These are phyloP conservation scores for Paramecium bursaria DNA, from an alignment of 73 alveolate genomes.

Conservation along the genomic window DNA sequence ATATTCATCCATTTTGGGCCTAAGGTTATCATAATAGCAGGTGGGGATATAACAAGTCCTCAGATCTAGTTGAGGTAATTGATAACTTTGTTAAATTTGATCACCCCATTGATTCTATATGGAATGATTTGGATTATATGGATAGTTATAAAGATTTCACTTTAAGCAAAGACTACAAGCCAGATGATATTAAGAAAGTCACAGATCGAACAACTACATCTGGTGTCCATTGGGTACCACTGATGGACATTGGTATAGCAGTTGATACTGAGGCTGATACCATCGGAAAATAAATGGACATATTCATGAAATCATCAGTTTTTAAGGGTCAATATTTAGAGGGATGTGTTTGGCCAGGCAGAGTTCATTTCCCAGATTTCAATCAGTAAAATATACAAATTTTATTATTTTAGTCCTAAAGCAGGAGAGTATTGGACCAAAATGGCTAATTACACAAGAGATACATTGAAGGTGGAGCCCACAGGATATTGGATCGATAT, in stretches of 20 bases:
- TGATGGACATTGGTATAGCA: constrained; percentile 83
- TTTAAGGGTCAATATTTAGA: constrained; percentile 67
- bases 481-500: constrained; percentile 87
- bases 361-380: constrained; percentile 81
- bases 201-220: constrained; percentile 54
- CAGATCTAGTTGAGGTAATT: constrained; percentile 77
- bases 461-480: constrained; percentile 69
- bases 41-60: constrained; percentile 87
- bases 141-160: constrained; percentile 74
- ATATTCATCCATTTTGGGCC: constrained; percentile 86
- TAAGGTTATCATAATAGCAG: constrained; percentile 90
- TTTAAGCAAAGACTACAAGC: constrained; percentile 33
- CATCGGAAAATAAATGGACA: constrained; percentile 73
- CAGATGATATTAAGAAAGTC: constrained; percentile 63
- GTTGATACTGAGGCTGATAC: constrained; percentile 48
- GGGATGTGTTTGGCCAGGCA: constrained; percentile 88
- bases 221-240: constrained; percentile 81
- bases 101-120: constrained; percentile 80
- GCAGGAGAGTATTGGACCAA: constrained; percentile 79
- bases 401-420: too few species aligned
- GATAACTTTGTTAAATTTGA: constrained; percentile 70
- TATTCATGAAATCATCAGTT: constrained; percentile 77
- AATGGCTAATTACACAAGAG: constrained; percentile 71
- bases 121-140: constrained; percentile 88
- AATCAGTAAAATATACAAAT: too few species aligned